Evolutionary conservation across 1,284 basidiomycete genomes (phyloP).

Genomic region (Neonothopanus nambi): DNA sequence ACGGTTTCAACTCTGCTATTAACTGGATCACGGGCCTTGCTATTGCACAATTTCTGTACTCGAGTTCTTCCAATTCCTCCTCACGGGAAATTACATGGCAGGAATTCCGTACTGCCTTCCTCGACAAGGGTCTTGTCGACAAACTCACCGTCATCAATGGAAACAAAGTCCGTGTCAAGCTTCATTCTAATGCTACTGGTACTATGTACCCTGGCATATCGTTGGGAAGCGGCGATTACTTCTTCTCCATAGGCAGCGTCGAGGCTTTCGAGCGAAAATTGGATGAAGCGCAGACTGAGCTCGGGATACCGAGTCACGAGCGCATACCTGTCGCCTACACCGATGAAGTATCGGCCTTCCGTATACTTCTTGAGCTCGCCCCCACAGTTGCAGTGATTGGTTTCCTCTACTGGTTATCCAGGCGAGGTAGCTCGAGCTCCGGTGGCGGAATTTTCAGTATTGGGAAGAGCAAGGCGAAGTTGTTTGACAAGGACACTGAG

Average conservation of each 20-base stretch:
- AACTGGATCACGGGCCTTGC: conserved; percentile 58
- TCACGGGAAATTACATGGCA: conserved; percentile 97
- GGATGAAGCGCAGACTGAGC: conserved; percentile 90
- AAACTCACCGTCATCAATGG: conserved; percentile 94
- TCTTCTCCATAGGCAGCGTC: conserved; percentile 97
- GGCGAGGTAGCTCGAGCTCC: conserved; percentile 71
- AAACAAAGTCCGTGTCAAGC: conserved; percentile 83
- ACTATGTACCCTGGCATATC: conserved; percentile 64
- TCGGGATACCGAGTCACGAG: conserved; percentile 89
- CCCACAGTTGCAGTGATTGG: conserved; percentile 93
- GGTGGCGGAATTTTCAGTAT: conserved; percentile 96
- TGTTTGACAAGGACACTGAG: conserved; percentile 98
- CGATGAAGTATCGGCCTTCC: conserved; percentile 88
- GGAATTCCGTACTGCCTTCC: conserved; percentile 94
- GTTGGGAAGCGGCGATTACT: conserved; percentile 66
- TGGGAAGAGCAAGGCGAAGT: conserved; percentile 92
- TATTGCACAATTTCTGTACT: conserved; percentile 70
- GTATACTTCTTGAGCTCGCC: conserved; percentile 88
- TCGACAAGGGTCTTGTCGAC: conserved; percentile 96
- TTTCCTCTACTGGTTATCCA: conserved; percentile 88
- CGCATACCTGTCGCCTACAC: conserved; percentile 97
- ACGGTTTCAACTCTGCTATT: conserved; percentile 61
- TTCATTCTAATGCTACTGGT: conserved; percentile 84
- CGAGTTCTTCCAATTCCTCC: conserved; percentile 55
- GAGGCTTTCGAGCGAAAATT: conserved; percentile 96